Base-by-base conservation (phyloP, 208 protist genomes). In the Leishmania major region DNA sequence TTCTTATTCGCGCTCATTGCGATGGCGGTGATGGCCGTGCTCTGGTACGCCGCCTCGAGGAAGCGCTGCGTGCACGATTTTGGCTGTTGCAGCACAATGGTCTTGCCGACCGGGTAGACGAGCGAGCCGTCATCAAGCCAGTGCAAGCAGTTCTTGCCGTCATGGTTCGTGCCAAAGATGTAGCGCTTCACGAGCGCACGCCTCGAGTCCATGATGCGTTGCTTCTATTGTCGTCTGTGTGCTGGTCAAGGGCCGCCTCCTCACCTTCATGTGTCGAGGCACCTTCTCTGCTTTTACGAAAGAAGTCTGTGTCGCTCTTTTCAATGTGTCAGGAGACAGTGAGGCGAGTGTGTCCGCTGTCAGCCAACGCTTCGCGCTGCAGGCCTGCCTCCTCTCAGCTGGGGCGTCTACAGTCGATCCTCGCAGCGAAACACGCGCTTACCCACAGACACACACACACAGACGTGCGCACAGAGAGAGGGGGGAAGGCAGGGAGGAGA, bases 1-100 rank as follows among this genome's bases (percentile, higher is more conserved):
- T 99, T 98, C 59, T 96, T 95, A 83, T 99, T 99, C 4, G 94
- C 90, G 59, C 91, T 96, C 70, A 99, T 90, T 11, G 96, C 92
- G 25, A 99, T 81, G 66, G 97, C 94, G 8, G 96, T 98, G 87
- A 99, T 94, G 69, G 89, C 98, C 57, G 88, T 84, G 70, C 92
- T 95, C 25, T 89, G 85, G 75, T 94, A 87, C 31, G 80, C 85
- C 19, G 89, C 87, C 70, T 95, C 94, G 75, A 97, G 88, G 79
- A 97, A 97, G 60, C 92, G 93, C 80, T 97, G 93, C 40, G 85
- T 92, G 83, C 96, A 96, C 55, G 90, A 94, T 43, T 82, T 87
- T 53, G 96, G 83, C 84, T 93, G 94, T 86, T 98, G 94, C 28
- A 97, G 77, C 17, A 92, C 91, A 37, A 97, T 80, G n/a, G 88